Evolutionary conservation across 169 alveolate genomes (phyloP).

Genomic region (Theileria orientalis): DNA sequence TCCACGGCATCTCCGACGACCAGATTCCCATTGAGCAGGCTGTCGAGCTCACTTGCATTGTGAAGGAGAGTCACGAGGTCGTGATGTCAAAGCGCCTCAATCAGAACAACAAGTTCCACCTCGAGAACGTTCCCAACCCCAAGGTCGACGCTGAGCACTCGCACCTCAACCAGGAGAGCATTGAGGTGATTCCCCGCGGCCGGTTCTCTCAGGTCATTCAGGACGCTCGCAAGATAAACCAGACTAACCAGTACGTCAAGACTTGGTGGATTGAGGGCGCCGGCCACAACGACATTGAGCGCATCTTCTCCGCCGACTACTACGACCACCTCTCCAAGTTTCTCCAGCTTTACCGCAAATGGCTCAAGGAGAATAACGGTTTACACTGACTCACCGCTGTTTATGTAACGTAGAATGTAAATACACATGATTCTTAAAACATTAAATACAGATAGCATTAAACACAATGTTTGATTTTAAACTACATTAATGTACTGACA

Average conservation of each 20-base stretch:
- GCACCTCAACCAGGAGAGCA: constrained; percentile 18
- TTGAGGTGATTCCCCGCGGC: constrained; percentile 15
- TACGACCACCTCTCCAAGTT: constrained; percentile 60
- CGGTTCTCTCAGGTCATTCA: constrained; percentile 21
- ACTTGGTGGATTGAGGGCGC: constrained; percentile 80
- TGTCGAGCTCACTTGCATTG: constrained; percentile 3
- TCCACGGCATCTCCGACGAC: constrained; percentile 71
- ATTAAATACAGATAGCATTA: too few species aligned
- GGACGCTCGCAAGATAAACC: constrained; percentile 8
- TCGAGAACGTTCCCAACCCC: constrained; percentile 6
- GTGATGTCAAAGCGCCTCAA: constrained; percentile 10
- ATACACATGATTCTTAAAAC: too few species aligned
- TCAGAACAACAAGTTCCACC: constrained; percentile 11
- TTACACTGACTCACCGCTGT: neutral
- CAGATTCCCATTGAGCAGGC: constrained; percentile 68
- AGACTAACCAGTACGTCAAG: constrained; percentile 56
- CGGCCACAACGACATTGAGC: constrained; percentile 73
- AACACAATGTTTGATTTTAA: too few species aligned
- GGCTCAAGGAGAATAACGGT: constrained; percentile 11
- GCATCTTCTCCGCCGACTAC: constrained; percentile 53
- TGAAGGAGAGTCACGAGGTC: constrained; percentile 12
- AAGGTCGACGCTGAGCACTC: constrained; percentile 9
- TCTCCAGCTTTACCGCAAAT: constrained; percentile 38
- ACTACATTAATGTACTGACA: too few species aligned
- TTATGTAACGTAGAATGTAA: neutral